Percentiles rank a stretch among this genome's conserved stretches.
Conservation (phyloP, 495 filamentous ascomycete genomes). For the Bryoglossum gracile region DNA sequence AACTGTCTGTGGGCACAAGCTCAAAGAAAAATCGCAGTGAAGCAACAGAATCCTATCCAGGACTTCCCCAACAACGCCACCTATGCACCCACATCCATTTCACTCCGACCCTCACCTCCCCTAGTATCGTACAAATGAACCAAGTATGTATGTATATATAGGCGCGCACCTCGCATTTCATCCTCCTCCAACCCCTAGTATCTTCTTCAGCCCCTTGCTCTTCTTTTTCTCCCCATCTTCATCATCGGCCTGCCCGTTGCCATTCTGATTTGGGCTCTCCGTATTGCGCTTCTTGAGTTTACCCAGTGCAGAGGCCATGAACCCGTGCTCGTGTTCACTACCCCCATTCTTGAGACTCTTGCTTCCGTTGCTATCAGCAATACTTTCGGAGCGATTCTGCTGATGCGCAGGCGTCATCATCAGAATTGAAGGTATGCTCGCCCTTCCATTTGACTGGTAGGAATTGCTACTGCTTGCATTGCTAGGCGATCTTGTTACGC, state of each 20-base stretch:
- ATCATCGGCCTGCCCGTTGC: neutral
- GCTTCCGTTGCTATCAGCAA: constrained; percentile 4
- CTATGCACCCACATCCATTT: too few relatives aligned
- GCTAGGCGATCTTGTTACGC: constrained; percentile 13
- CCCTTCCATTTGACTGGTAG: neutral
- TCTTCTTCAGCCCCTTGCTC: constrained; percentile 9
- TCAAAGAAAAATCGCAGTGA: too few relatives aligned
- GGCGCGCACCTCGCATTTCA: neutral
- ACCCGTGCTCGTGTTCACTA: neutral
- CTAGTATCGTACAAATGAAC: neutral
- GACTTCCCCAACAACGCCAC: too few relatives aligned
- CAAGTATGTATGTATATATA: neutral
- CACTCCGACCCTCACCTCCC: too few relatives aligned
- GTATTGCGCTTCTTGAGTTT: constrained; percentile 3
- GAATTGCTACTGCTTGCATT: constrained; percentile 18
- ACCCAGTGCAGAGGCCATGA: neutral
- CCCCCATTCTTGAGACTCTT: constrained; percentile 1
- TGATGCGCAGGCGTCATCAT: constrained; percentile 19
- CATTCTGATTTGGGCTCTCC: neutral
- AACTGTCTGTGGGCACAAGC: too few relatives aligned
- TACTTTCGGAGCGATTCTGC: neutral
- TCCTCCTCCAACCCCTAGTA: neutral
- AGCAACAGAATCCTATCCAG: too few relatives aligned
- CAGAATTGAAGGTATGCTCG: constrained; percentile 17
- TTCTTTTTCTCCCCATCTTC: constrained; percentile 1